phyloP scores from a whole-genome alignment of 106 monocot species.

The Allium cepa region DNA sequence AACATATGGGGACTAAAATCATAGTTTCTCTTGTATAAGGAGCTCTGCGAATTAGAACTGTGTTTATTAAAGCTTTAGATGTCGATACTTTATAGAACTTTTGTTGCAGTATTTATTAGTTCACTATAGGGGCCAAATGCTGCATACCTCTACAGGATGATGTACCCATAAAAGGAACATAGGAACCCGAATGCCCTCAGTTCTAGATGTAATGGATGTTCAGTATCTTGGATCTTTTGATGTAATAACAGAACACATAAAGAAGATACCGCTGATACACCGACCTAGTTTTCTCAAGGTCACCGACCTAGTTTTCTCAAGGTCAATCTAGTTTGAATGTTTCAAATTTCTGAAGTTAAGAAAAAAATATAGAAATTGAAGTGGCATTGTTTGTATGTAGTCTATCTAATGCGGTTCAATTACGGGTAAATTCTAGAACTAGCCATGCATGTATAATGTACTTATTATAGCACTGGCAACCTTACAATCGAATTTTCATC shows the following conservation, averaged over 20 bases:
- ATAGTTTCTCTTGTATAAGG: not conserved
- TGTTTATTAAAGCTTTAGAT: too few species aligned
- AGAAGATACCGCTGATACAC: too few species aligned
- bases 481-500: too few species aligned
- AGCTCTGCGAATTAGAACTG: too few species aligned
- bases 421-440: not conserved
- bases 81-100: not conserved
- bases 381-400: constrained; percentile 2
- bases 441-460: constrained; percentile 8
- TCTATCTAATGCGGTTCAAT: constrained; percentile 6
- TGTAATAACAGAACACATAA: too few species aligned
- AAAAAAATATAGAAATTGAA: constrained; percentile 50
- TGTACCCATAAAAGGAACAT: constrained; percentile 21
- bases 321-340: constrained; percentile 29
- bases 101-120: not conserved
- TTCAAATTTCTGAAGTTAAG: constrained; percentile 33
- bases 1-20: not conserved
- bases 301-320: constrained; percentile 25
- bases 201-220: constrained; percentile 35
- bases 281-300: constrained; percentile 68
- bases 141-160: constrained; percentile 53
- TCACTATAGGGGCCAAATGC: constrained; percentile 78
- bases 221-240: too few species aligned
- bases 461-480: too few species aligned
- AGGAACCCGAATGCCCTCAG: constrained; percentile 30